Conservation (phyloP, 2,329 filamentous ascomycete genomes). For the Cercospora janseana region DNA sequence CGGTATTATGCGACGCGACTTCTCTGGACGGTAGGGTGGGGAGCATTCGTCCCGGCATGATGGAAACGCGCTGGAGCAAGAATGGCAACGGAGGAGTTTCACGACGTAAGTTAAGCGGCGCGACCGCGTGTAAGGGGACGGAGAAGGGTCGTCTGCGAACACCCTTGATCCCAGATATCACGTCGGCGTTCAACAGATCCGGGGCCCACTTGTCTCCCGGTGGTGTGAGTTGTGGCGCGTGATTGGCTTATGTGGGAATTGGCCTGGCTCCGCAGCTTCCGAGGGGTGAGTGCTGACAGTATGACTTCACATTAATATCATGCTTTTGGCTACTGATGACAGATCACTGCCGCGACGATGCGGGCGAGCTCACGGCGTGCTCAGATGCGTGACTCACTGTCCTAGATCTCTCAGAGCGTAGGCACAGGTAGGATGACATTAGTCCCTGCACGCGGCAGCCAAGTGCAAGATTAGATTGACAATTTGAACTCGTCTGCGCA, state of each 20-base stretch:
- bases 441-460: too few species aligned
- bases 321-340: neutral
- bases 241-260: conserved; percentile 4
- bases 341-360: neutral
- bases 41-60: conserved; percentile 77
- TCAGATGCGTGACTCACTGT: neutral
- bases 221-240: neutral
- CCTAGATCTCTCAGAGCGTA: too few species aligned
- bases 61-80: conserved; percentile 25
- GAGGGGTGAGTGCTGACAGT: neutral
- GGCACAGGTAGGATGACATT: too few species aligned
- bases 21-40: conserved; percentile 80
- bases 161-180: conserved; percentile 10
- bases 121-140: neutral
- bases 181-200: conserved; percentile 1
- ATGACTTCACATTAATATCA: neutral
- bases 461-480: too few species aligned
- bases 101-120: conserved; percentile 2
- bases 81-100: conserved; percentile 9
- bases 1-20: conserved; percentile 74
- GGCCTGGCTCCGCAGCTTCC: conserved; percentile 6
- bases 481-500: too few species aligned
- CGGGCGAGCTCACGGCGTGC: neutral
- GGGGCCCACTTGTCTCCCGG: conserved; percentile 5
- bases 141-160: neutral